These are phyloP conservation scores for Spiromastix sp. DNA, from an alignment of 2,329 filamentous ascomycete species.

Conservation along the genomic window DNA sequence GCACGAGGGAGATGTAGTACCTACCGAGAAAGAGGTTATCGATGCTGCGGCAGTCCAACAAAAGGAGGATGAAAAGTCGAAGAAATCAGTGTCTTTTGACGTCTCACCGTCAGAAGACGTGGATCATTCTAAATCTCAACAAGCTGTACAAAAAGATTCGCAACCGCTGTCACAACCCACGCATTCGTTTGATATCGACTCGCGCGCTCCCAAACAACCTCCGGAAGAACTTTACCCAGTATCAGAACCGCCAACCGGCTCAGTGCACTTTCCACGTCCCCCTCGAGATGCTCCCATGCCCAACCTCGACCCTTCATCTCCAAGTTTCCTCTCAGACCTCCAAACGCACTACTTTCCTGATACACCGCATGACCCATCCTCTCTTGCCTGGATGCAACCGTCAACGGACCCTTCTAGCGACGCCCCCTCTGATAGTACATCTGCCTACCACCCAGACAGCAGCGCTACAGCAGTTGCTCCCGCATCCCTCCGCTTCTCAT, in stretches of 20 bases:
- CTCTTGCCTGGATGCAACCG: conserved; percentile 82
- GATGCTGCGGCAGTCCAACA: not conserved
- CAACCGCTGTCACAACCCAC: conserved; percentile 7
- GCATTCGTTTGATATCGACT: conserved; percentile 18
- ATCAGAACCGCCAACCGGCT: conserved; percentile 25
- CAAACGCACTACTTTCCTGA: conserved; percentile 91
- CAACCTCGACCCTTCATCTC: conserved; percentile 72
- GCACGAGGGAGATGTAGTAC: conserved; percentile 8
- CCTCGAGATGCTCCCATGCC: conserved; percentile 42
- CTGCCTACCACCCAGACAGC: conserved; percentile 72
- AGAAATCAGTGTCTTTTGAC: conserved; percentile 23
- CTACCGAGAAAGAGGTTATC: not conserved
- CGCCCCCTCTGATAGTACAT: conserved; percentile 54
- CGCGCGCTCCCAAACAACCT: conserved; percentile 23
- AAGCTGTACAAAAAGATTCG: conserved; percentile 7
- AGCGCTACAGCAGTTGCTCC: conserved; percentile 53
- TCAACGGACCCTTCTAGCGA: conserved; percentile 54
- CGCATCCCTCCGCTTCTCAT: conserved; percentile 77
- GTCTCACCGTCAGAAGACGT: conserved; percentile 9
- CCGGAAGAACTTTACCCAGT: conserved; percentile 31
- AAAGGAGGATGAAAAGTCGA: conserved; percentile 1
- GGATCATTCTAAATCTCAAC: conserved; percentile 6
- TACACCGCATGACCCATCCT: conserved; percentile 72
- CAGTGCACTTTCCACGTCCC: conserved; percentile 36
- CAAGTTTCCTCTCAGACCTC: conserved; percentile 71